Conservation (phyloP, 495 filamentous ascomycete species). For the Letharia lupina region DNA sequence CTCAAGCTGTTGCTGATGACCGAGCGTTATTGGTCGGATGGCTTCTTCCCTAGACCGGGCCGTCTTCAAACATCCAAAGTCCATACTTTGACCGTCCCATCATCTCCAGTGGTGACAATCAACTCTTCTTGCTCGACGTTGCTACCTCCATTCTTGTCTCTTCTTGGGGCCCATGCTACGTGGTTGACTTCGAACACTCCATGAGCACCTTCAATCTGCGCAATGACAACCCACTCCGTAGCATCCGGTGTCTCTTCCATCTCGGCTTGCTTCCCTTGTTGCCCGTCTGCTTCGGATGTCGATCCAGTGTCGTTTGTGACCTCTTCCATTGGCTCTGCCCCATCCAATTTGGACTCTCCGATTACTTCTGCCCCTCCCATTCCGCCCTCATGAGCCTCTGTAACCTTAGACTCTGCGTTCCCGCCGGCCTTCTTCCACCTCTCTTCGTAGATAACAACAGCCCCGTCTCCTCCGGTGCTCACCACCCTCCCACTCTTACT, state of each 20-base stretch:
- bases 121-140: constrained; percentile 57
- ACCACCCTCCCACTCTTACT: constrained; percentile 66
- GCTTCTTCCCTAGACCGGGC: background rate
- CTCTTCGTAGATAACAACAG: constrained; percentile 73
- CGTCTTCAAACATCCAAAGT: constrained; percentile 32
- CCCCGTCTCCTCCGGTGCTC: constrained; percentile 78
- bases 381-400: background rate
- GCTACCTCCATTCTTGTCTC: constrained; percentile 26
- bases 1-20: background rate
- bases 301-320: background rate
- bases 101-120: constrained; percentile 71
- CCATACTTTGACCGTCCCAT: constrained; percentile 71
- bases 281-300: background rate
- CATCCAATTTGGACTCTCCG: constrained; percentile 26
- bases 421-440: constrained; percentile 16
- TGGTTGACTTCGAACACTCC: constrained; percentile 92
- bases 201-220: constrained; percentile 61
- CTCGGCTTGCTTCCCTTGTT: background rate
- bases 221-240: constrained; percentile 59
- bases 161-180: constrained; percentile 55
- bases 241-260: background rate
- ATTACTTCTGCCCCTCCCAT: background rate
- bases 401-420: background rate
- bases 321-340: constrained; percentile 1
- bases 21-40: background rate